Evolutionary conservation across 768 basidiomycete genomes (phyloP), one percentile per base, ranked within the genome.

Genomic region (Mrakia gelida): DNA sequence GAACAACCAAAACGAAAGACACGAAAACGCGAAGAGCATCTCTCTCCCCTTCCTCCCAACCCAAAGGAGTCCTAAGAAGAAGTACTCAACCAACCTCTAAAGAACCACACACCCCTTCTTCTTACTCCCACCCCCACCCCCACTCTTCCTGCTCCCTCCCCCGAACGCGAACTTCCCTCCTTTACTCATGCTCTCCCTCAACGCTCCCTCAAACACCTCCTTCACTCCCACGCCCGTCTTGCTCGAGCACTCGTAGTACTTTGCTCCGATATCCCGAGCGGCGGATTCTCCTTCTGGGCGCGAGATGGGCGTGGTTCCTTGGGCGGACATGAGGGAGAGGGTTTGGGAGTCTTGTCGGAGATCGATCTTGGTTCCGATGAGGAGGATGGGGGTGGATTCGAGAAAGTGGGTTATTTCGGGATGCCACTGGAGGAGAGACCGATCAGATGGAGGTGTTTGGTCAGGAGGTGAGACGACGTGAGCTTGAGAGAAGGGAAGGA

Each of bases 211-310:
- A 84, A 99, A 98, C 54, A 98, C 95, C 67, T 95, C 94, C 80
- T 92, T 90, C 63, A 98, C 93, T 70, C 94, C 94, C 23, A 86
- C 86, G 7, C 95, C 93, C n/a, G 90, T 91, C 86, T 96, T 98
- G 67, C 95, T 93, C 49, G 91, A 92, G 85, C 97, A 98, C 84
- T 99, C 96, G 79, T 91, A 87, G 84, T 98, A 99, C 43, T 82
- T 85, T 26, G 95, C 95, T 34, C 95, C 94, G 73, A 99, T 98
- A 82, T 95, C 93, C 82, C 90, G 90, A 34, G 96, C 96, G 34
- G 96, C 91, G n/a, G 86, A 86, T 4, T 87, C 88, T 1, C 96
- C 97, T 82, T 94, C 93, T 80, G 92, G 91, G 4, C 91, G 84
- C 0, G 92, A 89, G 80, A 99, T 89, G 8, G 97, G 92, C 30